Conservation (phyloP, 2,329 filamentous ascomycete genomes). For the Hymenoscyphus repandus region DNA sequence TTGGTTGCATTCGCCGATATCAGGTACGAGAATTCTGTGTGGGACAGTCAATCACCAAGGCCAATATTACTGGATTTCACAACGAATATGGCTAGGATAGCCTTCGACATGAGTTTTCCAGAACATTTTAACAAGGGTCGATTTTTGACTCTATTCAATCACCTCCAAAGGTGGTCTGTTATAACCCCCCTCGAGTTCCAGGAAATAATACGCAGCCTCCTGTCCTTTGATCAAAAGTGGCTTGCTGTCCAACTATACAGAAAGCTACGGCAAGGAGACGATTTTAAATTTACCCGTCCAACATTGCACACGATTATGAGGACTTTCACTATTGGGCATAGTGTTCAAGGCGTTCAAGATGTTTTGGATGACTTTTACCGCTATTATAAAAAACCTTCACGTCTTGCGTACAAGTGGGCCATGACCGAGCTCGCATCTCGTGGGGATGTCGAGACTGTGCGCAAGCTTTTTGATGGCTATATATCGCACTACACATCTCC, state of each 20-base stretch:
- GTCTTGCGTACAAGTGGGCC: conserved; percentile 30
- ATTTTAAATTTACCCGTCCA: conserved; percentile 12
- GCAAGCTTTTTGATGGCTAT: conserved; percentile 39
- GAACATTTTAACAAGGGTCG: conserved; percentile 11
- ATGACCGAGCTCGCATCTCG: conserved; percentile 38
- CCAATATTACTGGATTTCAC: conserved; percentile 15
- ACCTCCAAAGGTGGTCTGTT: conserved; percentile 19
- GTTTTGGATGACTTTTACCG: conserved; percentile 34
- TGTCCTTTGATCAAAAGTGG: conserved; percentile 15
- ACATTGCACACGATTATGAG: conserved; percentile 29
- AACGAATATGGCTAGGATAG: conserved; percentile 13
- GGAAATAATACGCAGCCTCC: conserved; percentile 16
- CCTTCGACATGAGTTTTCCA: conserved; percentile 9
- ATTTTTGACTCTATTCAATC: conserved; percentile 13
- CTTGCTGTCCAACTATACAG: conserved; percentile 23
- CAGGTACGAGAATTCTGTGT: background rate
- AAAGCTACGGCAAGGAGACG: conserved; percentile 11
- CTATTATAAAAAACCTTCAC: conserved; percentile 26
- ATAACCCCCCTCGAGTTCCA: conserved; percentile 17
- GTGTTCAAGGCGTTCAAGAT: conserved; percentile 32
- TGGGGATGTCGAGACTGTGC: conserved; percentile 40
- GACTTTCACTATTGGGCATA: conserved; percentile 28
- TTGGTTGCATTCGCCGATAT: conserved; percentile 17
- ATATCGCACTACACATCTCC: conserved; percentile 9
- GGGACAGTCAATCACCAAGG: background rate